Conservation (phyloP, 2,329 filamentous ascomycete genomes). For the Scedosporium aurantiacum region DNA sequence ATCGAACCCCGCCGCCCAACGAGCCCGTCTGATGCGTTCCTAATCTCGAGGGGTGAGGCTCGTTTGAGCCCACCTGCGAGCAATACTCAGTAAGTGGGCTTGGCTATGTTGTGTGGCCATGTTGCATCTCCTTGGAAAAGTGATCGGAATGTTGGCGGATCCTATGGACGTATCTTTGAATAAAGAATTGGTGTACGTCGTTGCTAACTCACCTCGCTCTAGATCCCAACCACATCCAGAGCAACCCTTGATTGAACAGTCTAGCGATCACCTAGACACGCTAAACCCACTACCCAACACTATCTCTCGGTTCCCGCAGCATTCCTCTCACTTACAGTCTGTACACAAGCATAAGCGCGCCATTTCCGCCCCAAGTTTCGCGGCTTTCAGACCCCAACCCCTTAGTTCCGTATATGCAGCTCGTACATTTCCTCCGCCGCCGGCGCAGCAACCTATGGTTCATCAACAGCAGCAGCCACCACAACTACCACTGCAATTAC, state of each 20-base stretch:
- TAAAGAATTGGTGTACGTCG: background rate
- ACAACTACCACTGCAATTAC: no score
- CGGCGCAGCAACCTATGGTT: background rate
- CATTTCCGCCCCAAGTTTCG: constrained; percentile 36
- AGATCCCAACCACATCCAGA: background rate
- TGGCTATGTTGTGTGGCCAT: background rate
- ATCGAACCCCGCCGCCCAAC: constrained; percentile 10
- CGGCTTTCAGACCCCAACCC: constrained; percentile 14
- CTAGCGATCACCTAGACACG: background rate
- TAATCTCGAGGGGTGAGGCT: constrained; percentile 11
- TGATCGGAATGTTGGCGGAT: background rate
- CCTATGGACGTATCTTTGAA: background rate
- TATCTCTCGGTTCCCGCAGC: background rate
- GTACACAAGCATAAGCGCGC: constrained; percentile 32
- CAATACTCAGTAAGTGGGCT: background rate
- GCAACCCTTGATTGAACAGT: background rate
- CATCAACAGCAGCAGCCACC: no score
- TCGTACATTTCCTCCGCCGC: background rate
- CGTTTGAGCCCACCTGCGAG: background rate
- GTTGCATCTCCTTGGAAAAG: background rate
- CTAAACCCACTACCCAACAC: background rate
- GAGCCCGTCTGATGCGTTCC: constrained; percentile 16
- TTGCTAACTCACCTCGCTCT: background rate
- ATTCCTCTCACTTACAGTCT: background rate
- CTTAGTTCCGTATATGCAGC: background rate